These are phyloP conservation scores for Fusarium caatingaense DNA, from an alignment of 2,329 filamentous ascomycete genomes.

Conservation along the genomic window DNA sequence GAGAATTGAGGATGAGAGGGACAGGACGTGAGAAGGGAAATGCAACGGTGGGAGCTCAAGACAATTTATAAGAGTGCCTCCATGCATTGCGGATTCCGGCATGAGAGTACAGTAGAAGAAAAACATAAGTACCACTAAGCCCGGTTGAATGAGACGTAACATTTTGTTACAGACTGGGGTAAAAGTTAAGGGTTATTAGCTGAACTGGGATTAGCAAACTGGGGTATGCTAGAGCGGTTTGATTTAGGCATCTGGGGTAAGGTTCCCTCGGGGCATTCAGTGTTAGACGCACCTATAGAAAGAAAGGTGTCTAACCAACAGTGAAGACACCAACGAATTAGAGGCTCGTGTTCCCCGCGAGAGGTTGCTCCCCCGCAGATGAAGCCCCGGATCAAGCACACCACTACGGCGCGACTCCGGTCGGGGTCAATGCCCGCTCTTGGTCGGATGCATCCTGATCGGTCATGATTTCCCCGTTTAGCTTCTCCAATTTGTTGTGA, in stretches of 20 bases:
- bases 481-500: slow-evolving; percentile 17
- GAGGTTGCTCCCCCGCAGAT: slow-evolving; percentile 16
- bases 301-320: not conserved
- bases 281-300: slow-evolving; percentile 38
- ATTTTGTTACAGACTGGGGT: slow-evolving; percentile 1
- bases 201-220: slow-evolving; percentile 2
- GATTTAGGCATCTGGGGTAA: slow-evolving; percentile 42
- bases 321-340: not conserved
- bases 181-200: not conserved
- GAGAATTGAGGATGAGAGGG: not conserved
- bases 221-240: slow-evolving; percentile 1
- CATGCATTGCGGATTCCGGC: not conserved
- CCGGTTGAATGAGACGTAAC: slow-evolving; percentile 25
- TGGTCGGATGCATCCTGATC: slow-evolving; percentile 29
- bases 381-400: slow-evolving; percentile 32
- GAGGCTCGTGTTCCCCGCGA: slow-evolving; percentile 2
- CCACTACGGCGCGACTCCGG: slow-evolving; percentile 41
- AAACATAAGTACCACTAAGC: slow-evolving; percentile 13
- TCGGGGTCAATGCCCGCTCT: slow-evolving; percentile 25
- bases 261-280: not conserved
- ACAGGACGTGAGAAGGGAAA: not conserved
- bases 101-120: not conserved
- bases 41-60: not conserved
- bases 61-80: slow-evolving; percentile 13
- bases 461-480: slow-evolving; percentile 38